These are phyloP conservation scores for Pisolithus orientalis DNA, from an alignment of 768 basidiomycete species.

Conservation along the genomic window DNA sequence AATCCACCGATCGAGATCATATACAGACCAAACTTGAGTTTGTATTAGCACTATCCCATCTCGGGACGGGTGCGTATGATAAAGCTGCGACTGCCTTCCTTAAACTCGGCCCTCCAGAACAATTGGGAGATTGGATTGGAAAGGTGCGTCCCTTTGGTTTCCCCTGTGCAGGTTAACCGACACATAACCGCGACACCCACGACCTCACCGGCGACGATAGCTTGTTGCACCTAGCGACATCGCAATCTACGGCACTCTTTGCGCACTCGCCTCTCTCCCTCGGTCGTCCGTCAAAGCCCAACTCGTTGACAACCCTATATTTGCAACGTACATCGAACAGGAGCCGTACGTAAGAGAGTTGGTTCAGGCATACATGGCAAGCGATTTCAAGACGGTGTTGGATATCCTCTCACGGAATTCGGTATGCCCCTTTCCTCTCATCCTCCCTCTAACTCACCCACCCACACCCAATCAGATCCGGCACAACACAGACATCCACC, in stretches of 20 bases:
- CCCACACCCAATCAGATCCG: conserved; percentile 47
- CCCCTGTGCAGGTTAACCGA: not conserved
- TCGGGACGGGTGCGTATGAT: conserved; percentile 69
- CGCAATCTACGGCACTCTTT: conserved; percentile 80
- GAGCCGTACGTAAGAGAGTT: conserved; percentile 85
- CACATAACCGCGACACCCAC: not conserved
- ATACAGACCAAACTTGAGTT: conserved; percentile 77
- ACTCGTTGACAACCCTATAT: conserved; percentile 62
- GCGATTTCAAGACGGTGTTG: conserved; percentile 79
- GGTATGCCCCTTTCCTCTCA: conserved; percentile 32
- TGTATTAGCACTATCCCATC: conserved; percentile 68
- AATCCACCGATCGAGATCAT: conserved; percentile 53
- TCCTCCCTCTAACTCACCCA: not conserved
- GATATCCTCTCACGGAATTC: conserved; percentile 69
- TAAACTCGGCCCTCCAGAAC: conserved; percentile 55
- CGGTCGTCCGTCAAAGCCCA: conserved; percentile 64
- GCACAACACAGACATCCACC: conserved; percentile 73
- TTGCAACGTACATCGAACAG: conserved; percentile 75
- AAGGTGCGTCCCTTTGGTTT: conserved; percentile 38
- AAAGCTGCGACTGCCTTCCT: conserved; percentile 74
- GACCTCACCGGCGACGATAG: conserved; percentile 26
- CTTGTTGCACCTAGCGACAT: conserved; percentile 78
- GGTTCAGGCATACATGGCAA: conserved; percentile 78
- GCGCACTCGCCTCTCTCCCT: conserved; percentile 71
- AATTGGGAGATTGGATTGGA: conserved; percentile 74